Conservation (phyloP, 1,284 basidiomycete species). For the Fomitopsis schrenkii region DNA sequence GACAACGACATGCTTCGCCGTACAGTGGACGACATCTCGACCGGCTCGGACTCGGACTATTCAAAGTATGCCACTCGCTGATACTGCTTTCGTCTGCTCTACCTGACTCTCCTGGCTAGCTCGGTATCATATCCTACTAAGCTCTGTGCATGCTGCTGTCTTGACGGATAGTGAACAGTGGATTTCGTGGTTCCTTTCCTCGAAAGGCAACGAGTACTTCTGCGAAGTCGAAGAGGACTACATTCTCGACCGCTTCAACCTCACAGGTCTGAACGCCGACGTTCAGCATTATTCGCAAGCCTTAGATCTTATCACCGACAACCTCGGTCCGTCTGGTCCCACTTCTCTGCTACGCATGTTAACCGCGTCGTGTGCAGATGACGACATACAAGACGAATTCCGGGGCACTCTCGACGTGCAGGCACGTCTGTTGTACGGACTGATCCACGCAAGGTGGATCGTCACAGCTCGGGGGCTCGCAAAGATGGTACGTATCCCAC, state of each 20-base stretch:
- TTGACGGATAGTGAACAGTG: constrained; percentile 46
- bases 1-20: constrained; percentile 5
- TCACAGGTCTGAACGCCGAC: constrained; percentile 96
- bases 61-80: constrained; percentile 58
- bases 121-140: constrained; percentile 27
- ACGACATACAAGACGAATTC: constrained; percentile 76
- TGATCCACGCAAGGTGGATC: constrained; percentile 97
- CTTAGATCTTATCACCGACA: constrained; percentile 93
- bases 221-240: constrained; percentile 99
- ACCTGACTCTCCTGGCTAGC: constrained; percentile 18
- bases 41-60: constrained; percentile 86
- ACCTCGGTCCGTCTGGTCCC: constrained; percentile 57
- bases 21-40: constrained; percentile 81
- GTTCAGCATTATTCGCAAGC: constrained; percentile 94
- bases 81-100: constrained; percentile 3
- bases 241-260: constrained; percentile 96
- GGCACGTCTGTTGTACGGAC: constrained; percentile 87
- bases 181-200: constrained; percentile 98
- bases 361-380: constrained; percentile 41
- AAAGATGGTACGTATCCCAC: constrained; percentile 80
- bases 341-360: not conserved
- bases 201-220: constrained; percentile 98
- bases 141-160: not conserved
- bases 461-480: constrained; percentile 88
- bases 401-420: constrained; percentile 85